Evolutionary conservation across 2,329 filamentous ascomycete species (phyloP).

Genomic region (Cladophialophora exuberans): DNA sequence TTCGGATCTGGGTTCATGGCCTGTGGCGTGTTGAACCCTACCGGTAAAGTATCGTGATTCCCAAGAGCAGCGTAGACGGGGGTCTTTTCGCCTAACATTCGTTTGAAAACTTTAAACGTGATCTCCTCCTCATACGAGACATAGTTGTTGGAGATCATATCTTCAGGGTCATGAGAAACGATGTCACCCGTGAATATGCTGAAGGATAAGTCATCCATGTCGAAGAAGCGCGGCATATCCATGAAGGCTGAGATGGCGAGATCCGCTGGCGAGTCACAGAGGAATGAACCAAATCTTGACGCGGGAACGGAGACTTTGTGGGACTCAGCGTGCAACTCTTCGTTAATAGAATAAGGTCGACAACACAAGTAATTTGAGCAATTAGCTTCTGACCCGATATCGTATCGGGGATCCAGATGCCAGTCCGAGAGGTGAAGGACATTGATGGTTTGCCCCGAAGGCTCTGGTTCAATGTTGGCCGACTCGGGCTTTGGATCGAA

Average conservation of each 20-base stretch:
- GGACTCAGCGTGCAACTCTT: constrained; percentile 21
- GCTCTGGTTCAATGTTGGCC: constrained; percentile 27
- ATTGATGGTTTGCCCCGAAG: constrained; percentile 33
- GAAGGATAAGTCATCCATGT: constrained; percentile 34
- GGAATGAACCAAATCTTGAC: constrained; percentile 34
- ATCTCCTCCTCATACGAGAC: constrained; percentile 36
- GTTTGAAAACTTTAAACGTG: constrained; percentile 36
- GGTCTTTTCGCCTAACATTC: constrained; percentile 31
- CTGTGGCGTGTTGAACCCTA: constrained; percentile 33
- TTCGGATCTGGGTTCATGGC: constrained; percentile 25
- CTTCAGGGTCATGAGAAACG: constrained; percentile 37
- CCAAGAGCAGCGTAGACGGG: constrained; percentile 37
- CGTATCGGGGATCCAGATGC: constrained; percentile 38
- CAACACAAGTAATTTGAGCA: constrained; percentile 37
- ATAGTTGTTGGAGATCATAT: constrained; percentile 35
- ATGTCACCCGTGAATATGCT: constrained; percentile 39
- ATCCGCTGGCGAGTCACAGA: constrained; percentile 35
- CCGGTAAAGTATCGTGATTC: constrained; percentile 36
- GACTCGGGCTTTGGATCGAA: constrained; percentile 32
- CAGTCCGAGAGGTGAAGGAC: constrained; percentile 38
- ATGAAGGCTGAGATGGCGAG: constrained; percentile 34
- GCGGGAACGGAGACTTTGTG: constrained; percentile 33
- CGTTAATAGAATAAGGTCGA: constrained; percentile 33
- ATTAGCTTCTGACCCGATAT: constrained; percentile 37
- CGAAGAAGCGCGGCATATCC: constrained; percentile 32